These are phyloP conservation scores for Piromyces sp. DNA, from an alignment of 192 early-diverging fungal genomes.

Conservation along the genomic window DNA sequence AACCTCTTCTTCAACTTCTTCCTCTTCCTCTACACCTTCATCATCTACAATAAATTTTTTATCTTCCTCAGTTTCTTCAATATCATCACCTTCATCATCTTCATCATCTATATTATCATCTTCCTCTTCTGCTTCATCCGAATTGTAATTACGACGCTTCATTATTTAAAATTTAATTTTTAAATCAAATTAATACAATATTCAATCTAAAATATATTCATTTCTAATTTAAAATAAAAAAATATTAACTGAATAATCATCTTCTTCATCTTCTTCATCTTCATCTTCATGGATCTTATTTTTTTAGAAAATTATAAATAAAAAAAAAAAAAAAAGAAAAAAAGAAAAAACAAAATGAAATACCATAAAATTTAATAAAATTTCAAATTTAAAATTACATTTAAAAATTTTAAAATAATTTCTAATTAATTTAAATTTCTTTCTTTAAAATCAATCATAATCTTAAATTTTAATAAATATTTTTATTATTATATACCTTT, in stretches of 20 bases:
- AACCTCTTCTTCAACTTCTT: constrained; percentile 30
- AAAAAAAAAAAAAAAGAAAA: neutral
- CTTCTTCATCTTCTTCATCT: neutral
- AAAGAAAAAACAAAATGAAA: too few relatives aligned
- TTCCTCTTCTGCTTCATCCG: constrained; percentile 5
- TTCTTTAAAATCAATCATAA: too few relatives aligned
- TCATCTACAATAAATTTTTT: constrained; percentile 32
- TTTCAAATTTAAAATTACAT: too few relatives aligned
- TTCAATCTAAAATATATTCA: too few relatives aligned
- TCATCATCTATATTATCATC: neutral
- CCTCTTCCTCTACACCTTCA: constrained; percentile 25
- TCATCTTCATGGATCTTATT: neutral
- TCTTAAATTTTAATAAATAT: too few relatives aligned
- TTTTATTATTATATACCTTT: neutral
- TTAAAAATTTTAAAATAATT: too few relatives aligned
- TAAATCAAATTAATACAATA: too few relatives aligned
- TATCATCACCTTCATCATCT: constrained; percentile 2
- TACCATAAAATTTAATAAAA: too few relatives aligned
- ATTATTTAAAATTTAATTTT: too few relatives aligned
- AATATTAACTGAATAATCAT: neutral
- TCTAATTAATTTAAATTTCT: too few relatives aligned
- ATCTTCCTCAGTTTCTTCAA: constrained; percentile 29
- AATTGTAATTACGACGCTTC: neutral
- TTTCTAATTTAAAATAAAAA: too few relatives aligned
- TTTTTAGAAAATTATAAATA: neutral